Conservation (phyloP, 768 basidiomycete species). For the Podaxis sp. region DNA sequence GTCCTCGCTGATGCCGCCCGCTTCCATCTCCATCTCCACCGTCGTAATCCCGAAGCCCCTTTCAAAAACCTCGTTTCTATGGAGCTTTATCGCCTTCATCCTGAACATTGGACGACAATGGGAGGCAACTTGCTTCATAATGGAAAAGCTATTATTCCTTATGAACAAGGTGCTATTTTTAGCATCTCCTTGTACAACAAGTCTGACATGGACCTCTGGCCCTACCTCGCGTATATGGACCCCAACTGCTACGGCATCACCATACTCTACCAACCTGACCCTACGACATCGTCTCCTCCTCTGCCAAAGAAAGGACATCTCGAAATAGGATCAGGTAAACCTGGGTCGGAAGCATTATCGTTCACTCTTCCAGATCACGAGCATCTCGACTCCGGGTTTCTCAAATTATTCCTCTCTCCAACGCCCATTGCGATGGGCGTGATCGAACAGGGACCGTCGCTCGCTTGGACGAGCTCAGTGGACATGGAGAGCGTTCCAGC, state of each 20-base stretch:
- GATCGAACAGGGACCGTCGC: slow-evolving; percentile 42
- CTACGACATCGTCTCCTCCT: slow-evolving; percentile 37
- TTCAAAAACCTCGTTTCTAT: slow-evolving; percentile 48
- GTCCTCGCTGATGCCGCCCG: slow-evolving; percentile 57
- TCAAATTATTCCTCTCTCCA: slow-evolving; percentile 60
- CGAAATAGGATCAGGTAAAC: slow-evolving; percentile 41
- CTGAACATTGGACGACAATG: slow-evolving; percentile 39
- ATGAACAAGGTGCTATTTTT: slow-evolving; percentile 44
- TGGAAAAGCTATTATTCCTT: slow-evolving; percentile 47
- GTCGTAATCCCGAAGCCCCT: slow-evolving; percentile 47
- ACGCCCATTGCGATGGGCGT: slow-evolving; percentile 46
- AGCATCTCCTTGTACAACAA: slow-evolving; percentile 49
- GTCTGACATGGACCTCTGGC: slow-evolving; percentile 56
- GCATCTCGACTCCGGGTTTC: slow-evolving; percentile 45
- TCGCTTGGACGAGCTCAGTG: slow-evolving; percentile 16
- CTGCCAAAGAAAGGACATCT: slow-evolving; percentile 39
- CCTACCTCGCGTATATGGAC: slow-evolving; percentile 63
- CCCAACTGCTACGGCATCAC: slow-evolving; percentile 52
- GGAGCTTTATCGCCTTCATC: slow-evolving; percentile 52
- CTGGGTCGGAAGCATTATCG: slow-evolving; percentile 47
- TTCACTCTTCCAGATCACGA: slow-evolving; percentile 39
- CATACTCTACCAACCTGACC: slow-evolving; percentile 53
- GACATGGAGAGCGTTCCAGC: slow-evolving; percentile 13
- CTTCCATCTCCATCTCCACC: slow-evolving; percentile 58
- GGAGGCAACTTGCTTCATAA: slow-evolving; percentile 48